These are phyloP conservation scores for Solanum pinnatisectum DNA, from an alignment of 257 asterid species.

Conservation along the genomic window DNA sequence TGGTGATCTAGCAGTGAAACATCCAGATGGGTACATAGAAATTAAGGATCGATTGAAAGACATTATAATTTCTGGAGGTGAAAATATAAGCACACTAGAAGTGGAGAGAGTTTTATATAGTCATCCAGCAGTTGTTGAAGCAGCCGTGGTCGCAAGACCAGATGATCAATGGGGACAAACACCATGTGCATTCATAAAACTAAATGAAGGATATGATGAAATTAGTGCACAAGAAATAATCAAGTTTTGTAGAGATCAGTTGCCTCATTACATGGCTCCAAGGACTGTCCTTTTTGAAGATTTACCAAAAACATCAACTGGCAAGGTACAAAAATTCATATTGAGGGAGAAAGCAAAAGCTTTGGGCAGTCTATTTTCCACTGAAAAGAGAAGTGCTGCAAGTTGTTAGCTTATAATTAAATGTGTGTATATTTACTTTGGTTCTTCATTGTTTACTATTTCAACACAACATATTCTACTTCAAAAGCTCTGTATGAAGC, in stretches of 20 bases:
- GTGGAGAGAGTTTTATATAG: slow-evolving; percentile 20
- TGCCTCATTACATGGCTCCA: slow-evolving; percentile 2
- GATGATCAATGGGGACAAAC: background rate
- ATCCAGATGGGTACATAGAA: slow-evolving; percentile 7
- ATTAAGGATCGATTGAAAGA: slow-evolving; percentile 22
- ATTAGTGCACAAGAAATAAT: slow-evolving; percentile 7
- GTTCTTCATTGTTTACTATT: no score
- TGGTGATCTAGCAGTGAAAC: background rate
- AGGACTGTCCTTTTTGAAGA: background rate
- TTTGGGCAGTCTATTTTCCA: slow-evolving; percentile 11
- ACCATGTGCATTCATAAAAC: slow-evolving; percentile 23
- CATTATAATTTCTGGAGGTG: background rate
- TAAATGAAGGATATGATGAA: slow-evolving; percentile 12
- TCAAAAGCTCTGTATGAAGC: background rate
- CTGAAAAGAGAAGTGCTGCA: no score
- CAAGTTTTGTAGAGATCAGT: background rate
- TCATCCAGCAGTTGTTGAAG: slow-evolving; percentile 24
- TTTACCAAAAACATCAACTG: slow-evolving; percentile 14
- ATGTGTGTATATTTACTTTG: no score
- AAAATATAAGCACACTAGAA: slow-evolving; percentile 21
- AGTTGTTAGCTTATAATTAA: background rate
- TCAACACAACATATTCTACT: no score
- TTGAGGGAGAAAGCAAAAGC: slow-evolving; percentile 21
- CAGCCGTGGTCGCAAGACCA: slow-evolving; percentile 25
- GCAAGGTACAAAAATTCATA: slow-evolving; percentile 18